phyloP scores from a whole-genome alignment of 139 green algal genomes.

The Bryopsis sp. region DNA sequence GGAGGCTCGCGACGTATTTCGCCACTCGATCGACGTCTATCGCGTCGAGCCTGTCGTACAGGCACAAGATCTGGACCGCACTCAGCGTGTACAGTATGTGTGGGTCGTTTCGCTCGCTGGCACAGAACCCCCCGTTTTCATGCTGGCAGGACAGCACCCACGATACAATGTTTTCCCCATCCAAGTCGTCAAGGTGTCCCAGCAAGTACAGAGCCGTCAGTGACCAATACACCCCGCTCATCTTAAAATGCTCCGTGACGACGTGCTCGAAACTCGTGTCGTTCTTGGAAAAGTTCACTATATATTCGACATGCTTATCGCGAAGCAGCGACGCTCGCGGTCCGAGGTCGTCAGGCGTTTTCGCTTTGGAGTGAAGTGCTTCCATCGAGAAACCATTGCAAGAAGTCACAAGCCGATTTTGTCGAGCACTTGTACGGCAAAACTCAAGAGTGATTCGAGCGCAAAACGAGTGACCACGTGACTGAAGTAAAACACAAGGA shows the following conservation, averaged over 20 bases:
- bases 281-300: constrained; percentile 30
- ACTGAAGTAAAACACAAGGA: no score
- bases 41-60: constrained; percentile 69
- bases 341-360: constrained; percentile 26
- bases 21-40: constrained; percentile 61
- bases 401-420: no score
- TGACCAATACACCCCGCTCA: constrained; percentile 98
- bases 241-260: constrained; percentile 91
- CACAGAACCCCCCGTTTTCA: constrained; percentile 70
- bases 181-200: constrained; percentile 51
- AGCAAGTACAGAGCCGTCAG: constrained; percentile 77
- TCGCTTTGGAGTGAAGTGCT: background rate
- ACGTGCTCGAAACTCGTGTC: constrained; percentile 49
- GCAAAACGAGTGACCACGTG: no score
- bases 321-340: constrained; percentile 26
- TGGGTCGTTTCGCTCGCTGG: constrained; percentile 76
- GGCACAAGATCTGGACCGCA: constrained; percentile 86
- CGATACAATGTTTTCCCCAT: constrained; percentile 33
- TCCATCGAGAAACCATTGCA: no score
- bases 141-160: constrained; percentile 68
- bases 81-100: constrained; percentile 95
- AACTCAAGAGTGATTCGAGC: no score
- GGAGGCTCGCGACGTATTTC: constrained; percentile 26
- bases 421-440: no score
- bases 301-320: constrained; percentile 50